phyloP scores from a whole-genome alignment of 2,329 filamentous ascomycete species.

The Clonostachys solani region DNA sequence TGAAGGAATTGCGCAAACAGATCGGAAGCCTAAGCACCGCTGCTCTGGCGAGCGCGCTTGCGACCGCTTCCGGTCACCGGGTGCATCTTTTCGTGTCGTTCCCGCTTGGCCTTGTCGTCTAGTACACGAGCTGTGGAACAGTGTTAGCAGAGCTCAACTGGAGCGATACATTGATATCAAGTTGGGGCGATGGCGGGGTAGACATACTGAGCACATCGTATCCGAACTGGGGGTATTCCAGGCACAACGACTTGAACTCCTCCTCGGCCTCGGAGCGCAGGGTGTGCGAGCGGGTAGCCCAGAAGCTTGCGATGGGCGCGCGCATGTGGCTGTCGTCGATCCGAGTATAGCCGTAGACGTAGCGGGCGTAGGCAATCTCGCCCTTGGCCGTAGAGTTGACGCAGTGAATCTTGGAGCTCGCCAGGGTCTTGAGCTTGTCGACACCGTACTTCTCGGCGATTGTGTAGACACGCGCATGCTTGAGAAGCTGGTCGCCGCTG shows the following conservation, averaged over 20 bases:
- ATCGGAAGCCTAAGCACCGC: constrained; percentile 10
- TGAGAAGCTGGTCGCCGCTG: constrained; percentile 77
- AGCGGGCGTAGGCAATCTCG: constrained; percentile 88
- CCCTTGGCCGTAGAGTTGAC: constrained; percentile 83
- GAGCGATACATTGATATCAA: background rate
- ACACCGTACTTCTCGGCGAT: constrained; percentile 76
- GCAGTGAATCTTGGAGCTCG: constrained; percentile 87
- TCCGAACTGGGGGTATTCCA: constrained; percentile 87
- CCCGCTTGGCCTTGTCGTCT: constrained; percentile 63
- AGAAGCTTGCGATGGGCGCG: constrained; percentile 83
- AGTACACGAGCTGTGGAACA: constrained; percentile 49
- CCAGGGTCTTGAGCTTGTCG: constrained; percentile 65
- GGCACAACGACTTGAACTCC: constrained; percentile 79
- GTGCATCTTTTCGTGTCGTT: constrained; percentile 56
- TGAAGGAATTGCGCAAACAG: background rate
- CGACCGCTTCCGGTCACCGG: constrained; percentile 43
- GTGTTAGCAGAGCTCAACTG: constrained; percentile 9
- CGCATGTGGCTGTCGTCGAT: constrained; percentile 69
- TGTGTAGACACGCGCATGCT: constrained; percentile 86
- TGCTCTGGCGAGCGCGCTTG: constrained; percentile 54
- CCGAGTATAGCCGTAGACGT: constrained; percentile 76
- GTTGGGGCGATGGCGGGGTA: constrained; percentile 6
- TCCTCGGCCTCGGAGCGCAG: constrained; percentile 80
- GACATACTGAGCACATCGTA: constrained; percentile 82
- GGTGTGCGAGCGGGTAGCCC: constrained; percentile 77